Percentiles rank a stretch among this genome's conserved stretches.
Conservation (phyloP, 352 stramenopile genomes). For the Pythium pyrilobum region DNA sequence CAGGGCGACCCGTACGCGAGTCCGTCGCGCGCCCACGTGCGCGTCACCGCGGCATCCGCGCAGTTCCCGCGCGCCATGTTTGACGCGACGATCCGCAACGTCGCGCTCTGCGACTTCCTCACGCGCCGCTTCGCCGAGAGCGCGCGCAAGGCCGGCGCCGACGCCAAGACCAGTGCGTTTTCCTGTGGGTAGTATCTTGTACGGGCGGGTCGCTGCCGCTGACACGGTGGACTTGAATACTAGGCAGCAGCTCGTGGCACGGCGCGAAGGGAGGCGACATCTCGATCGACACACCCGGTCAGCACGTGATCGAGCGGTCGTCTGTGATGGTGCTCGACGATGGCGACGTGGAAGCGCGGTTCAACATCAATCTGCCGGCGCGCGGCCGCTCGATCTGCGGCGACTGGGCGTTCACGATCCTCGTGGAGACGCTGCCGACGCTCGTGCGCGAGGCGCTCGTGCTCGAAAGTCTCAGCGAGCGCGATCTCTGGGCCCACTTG, state of each 20-base stretch:
- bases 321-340: slow-evolving; percentile 73
- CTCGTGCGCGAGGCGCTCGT: slow-evolving; percentile 82
- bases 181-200: neutral
- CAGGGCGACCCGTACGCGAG: slow-evolving; percentile 95
- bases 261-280: slow-evolving; percentile 93
- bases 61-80: slow-evolving; percentile 82
- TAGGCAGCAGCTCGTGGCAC: slow-evolving; percentile 68
- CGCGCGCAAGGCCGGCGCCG: slow-evolving; percentile 41
- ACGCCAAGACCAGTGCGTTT: slow-evolving; percentile 47
- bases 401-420: slow-evolving; percentile 89
- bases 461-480: slow-evolving; percentile 62
- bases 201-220: no score
- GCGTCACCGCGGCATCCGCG: slow-evolving; percentile 60
- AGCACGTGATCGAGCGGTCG: slow-evolving; percentile 94
- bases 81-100: slow-evolving; percentile 66
- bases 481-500: slow-evolving; percentile 81
- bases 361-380: slow-evolving; percentile 95
- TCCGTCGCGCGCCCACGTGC: slow-evolving; percentile 91
- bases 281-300: slow-evolving; percentile 87
- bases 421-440: slow-evolving; percentile 84
- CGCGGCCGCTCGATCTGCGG: slow-evolving; percentile 92
- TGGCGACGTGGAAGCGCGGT: slow-evolving; percentile 88
- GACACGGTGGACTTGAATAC: neutral
- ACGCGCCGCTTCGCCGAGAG: slow-evolving; percentile 78
- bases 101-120: slow-evolving; percentile 90